phyloP scores from a whole-genome alignment of 768 basidiomycete genomes.

The Boletus fagicola region DNA sequence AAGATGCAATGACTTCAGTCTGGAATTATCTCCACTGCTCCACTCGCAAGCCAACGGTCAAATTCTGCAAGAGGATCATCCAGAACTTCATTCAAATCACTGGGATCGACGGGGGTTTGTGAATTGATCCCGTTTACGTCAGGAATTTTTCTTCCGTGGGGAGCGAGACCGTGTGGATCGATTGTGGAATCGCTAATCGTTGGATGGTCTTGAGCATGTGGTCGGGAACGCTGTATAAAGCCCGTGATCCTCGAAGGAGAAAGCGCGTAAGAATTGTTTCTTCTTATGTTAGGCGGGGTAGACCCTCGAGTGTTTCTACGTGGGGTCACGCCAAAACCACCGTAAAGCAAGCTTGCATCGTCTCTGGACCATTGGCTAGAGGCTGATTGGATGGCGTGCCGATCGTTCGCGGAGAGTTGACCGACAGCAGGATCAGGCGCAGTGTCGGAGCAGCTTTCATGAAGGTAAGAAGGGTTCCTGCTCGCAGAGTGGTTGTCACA shows the following conservation, averaged over 20 bases:
- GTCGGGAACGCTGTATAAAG: slow-evolving; percentile 15
- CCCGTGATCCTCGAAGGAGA: slow-evolving; percentile 27
- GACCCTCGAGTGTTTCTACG: not conserved
- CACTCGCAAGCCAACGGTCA: slow-evolving; percentile 68
- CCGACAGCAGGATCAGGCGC: slow-evolving; percentile 10
- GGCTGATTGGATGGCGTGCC: slow-evolving; percentile 2
- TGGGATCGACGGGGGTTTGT: not conserved
- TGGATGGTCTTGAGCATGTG: not conserved
- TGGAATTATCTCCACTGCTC: slow-evolving; percentile 51
- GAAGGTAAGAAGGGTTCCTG: slow-evolving; percentile 15
- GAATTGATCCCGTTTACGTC: not conserved
- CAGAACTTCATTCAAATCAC: slow-evolving; percentile 10
- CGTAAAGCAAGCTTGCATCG: not conserved
- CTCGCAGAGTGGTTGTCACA: not conserved
- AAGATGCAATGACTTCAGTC: slow-evolving; percentile 12
- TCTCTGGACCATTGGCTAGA: slow-evolving; percentile 10
- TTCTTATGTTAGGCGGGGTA: not conserved
- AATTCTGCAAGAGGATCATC: slow-evolving; percentile 63
- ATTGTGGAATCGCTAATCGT: not conserved
- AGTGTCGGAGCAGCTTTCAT: slow-evolving; percentile 34
- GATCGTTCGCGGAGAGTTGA: not conserved
- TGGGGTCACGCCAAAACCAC: not conserved
- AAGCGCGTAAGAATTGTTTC: slow-evolving; percentile 11
- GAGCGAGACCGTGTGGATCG: not conserved
- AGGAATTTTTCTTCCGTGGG: not conserved